These are phyloP conservation scores for Pueraria montana DNA, from an alignment of 306 rosid species.

Conservation along the genomic window DNA sequence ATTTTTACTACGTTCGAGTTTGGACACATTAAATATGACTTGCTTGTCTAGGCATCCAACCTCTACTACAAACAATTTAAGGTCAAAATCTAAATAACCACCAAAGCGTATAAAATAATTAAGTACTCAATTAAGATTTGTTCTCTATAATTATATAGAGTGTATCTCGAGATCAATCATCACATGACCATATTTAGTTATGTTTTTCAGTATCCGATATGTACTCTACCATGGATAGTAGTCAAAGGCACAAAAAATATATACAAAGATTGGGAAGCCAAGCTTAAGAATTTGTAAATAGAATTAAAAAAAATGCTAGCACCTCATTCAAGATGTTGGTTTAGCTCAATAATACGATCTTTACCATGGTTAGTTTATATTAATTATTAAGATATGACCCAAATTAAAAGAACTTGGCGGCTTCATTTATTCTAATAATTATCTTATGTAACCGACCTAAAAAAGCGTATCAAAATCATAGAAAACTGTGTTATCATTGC, in stretches of 20 bases:
- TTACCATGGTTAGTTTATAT: conserved; percentile 25
- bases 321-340: conserved; percentile 50
- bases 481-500: conserved; percentile 49
- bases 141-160: too few species aligned
- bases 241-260: conserved; percentile 42
- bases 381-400: conserved; percentile 40
- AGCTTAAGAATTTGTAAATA: background rate
- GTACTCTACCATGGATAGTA: conserved; percentile 13
- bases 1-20: too few species aligned
- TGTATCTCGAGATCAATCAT: conserved; percentile 45
- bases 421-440: conserved; percentile 49
- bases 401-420: conserved; percentile 38
- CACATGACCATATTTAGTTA: conserved; percentile 52
- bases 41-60: conserved; percentile 7
- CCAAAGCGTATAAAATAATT: conserved; percentile 21
- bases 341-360: conserved; percentile 38
- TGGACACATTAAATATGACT: background rate
- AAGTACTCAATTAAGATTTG: too few species aligned
- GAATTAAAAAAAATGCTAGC: background rate
- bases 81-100: conserved; percentile 16
- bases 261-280: conserved; percentile 38
- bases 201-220: conserved; percentile 30
- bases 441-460: conserved; percentile 50
- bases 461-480: conserved; percentile 64
- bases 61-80: conserved; percentile 24